phyloP scores from a whole-genome alignment of 371 early-diverging fungal species.

The Actinomucor elegans region DNA sequence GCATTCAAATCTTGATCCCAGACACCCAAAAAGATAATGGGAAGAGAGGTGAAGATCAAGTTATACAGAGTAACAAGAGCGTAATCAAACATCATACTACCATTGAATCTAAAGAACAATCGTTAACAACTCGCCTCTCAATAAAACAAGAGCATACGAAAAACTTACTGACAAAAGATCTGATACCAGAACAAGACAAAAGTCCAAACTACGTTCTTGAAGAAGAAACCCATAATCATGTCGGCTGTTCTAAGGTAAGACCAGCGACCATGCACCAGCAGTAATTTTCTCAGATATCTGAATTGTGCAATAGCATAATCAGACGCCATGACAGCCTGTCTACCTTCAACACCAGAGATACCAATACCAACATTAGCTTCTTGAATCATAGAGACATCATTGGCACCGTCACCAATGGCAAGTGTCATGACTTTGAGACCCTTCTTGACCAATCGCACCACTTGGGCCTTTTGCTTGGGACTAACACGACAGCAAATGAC shows the following conservation, averaged over 20 bases:
- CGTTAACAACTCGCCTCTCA: conserved; percentile 19
- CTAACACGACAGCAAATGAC: conserved; percentile 90
- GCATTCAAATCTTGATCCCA: conserved; percentile 92
- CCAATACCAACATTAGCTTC: conserved; percentile 91
- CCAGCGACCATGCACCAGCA: conserved; percentile 88
- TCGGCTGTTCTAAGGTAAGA: conserved; percentile 76
- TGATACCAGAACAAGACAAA: conserved; percentile 84
- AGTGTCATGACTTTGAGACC: conserved; percentile 68
- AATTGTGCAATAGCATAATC: conserved; percentile 93
- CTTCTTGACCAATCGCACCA: conserved; percentile 58
- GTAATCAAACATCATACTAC: conserved; percentile 75
- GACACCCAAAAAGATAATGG: conserved; percentile 64
- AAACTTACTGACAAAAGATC: conserved; percentile 68
- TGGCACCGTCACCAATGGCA: conserved; percentile 92
- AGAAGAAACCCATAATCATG: conserved; percentile 80
- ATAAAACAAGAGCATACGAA: conserved; percentile 69
- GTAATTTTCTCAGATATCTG: conserved; percentile 66
- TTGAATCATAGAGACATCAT: conserved; percentile 95
- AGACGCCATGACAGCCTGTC: conserved; percentile 90
- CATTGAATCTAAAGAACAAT: conserved; percentile 46
- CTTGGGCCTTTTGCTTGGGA: conserved; percentile 89
- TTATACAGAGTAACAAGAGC: conserved; percentile 79
- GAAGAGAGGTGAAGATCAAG: conserved; percentile 75
- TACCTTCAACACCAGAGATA: conserved; percentile 91
- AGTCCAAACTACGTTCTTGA: conserved; percentile 81